phyloP scores from a whole-genome alignment of 257 asterid genomes.

The Lycium ferocissimum region DNA sequence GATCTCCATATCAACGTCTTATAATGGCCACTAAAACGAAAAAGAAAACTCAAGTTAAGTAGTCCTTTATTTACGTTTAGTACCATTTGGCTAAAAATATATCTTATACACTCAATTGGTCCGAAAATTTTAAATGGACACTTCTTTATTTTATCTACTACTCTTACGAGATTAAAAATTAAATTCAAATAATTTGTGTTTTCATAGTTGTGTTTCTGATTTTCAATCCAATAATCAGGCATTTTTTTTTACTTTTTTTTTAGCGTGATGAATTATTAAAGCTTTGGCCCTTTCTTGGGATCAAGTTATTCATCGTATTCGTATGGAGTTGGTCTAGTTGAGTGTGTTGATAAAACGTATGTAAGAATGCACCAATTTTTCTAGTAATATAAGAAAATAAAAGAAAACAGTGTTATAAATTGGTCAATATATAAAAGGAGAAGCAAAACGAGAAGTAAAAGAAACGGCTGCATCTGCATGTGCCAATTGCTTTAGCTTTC shows the following conservation, averaged over 20 bases:
- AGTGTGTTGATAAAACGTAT: not conserved
- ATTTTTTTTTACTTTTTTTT: not conserved
- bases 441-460: not conserved
- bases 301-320: not conserved
- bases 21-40: not conserved
- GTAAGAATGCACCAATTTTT: not conserved
- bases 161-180: not conserved
- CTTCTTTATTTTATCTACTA: not conserved
- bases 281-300: not conserved
- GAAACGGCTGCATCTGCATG: not conserved
- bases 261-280: not conserved
- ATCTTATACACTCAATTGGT: not conserved
- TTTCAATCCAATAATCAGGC: not conserved
- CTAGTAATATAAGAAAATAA: not conserved
- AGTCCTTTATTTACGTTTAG: not conserved
- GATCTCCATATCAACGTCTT: not conserved
- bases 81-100: not conserved
- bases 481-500: slow-evolving; percentile 14
- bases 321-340: not conserved
- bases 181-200: not conserved
- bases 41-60: not conserved
- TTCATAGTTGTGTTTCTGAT: not conserved
- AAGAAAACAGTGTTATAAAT: not conserved
- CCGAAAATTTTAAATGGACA: not conserved
- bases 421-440: not conserved